phyloP scores from a whole-genome alignment of 305 asterid species.

The Solanum hybrid region DNA sequence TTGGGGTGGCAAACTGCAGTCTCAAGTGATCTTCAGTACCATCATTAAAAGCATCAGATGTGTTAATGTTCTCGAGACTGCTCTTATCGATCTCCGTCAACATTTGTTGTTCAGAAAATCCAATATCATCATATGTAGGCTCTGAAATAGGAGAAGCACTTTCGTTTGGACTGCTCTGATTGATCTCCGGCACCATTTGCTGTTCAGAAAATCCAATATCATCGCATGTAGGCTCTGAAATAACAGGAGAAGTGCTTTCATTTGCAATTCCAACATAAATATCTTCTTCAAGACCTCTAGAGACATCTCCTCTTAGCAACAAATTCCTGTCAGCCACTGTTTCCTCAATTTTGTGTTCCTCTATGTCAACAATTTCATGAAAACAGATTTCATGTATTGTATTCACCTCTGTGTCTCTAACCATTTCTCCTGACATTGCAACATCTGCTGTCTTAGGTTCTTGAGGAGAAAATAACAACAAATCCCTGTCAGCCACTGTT shows the following conservation, averaged over 20 bases:
- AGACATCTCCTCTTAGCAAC: background rate
- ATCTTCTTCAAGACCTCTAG: background rate
- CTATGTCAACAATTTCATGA: background rate
- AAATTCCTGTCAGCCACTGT: background rate
- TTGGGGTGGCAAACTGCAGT: constrained; percentile 30
- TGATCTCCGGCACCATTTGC: background rate
- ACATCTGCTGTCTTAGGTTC: constrained; percentile 19
- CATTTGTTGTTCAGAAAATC: background rate
- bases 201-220: background rate
- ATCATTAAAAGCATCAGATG: constrained; percentile 7
- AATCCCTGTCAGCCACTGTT: background rate
- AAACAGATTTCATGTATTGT: background rate
- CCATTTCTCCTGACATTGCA: constrained; percentile 5
- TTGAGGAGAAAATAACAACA: constrained; percentile 7
- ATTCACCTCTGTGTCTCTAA: background rate
- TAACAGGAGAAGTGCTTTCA: background rate
- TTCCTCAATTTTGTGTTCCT: constrained; percentile 1
- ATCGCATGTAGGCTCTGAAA: background rate
- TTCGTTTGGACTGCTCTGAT: background rate
- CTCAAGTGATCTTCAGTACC: constrained; percentile 29
- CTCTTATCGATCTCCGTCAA: background rate
- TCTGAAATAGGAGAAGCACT: background rate
- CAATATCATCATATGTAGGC: background rate
- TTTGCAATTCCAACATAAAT: background rate
- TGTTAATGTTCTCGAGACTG: background rate